Base-by-base conservation (phyloP, 192 early-diverging fungal genomes). In the Dispira parvispora region DNA sequence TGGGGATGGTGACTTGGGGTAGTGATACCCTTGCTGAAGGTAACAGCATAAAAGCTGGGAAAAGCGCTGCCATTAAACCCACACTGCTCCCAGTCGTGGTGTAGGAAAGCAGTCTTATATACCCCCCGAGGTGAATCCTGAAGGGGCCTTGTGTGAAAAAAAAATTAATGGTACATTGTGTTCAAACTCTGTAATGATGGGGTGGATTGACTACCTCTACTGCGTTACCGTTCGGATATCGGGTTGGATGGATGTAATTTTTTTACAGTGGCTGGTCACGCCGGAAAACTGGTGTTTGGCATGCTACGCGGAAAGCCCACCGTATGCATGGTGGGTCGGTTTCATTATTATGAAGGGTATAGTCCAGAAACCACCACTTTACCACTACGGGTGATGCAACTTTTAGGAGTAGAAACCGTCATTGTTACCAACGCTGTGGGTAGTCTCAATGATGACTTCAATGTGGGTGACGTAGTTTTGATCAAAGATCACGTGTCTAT, bases 271-370 rank as follows among this genome's bases (percentile, higher is more conserved):
- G 62, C 69, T 11, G 71, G 73, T 21, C 78, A 80, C 43, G 54
- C 70, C 0, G 76, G 78, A 2, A 32, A 61, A 0, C 73, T 96
- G 26, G 88, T 90, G 11, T 90, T 94, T 76, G 91, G 90, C 62
- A 79, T 83, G 52, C 74, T 96, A 52, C 77, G 83, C 44, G 78
- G 82, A 46, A 79, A 74, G 21, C 80, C 82, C 27, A 81, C 81
- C 5, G 85, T 92, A 43, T 87, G 83, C 70, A 88, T 93, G 77
- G 86, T 89, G 11, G 92, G 92, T n/a, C 76, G 92, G 26, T 88
- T 84, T 76, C 92, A 95, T 68, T 83, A 79, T 52, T 95, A 95
- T 68, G 92, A 95, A 69, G 92, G 93, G 13, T 85, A 90, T 68
- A 78, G 82, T 14, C 74, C 89, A 58, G 74, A 83, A 57, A 81